Conservation (phyloP, 2,329 filamentous ascomycete species). For the Paraconiothyrium sp. region DNA sequence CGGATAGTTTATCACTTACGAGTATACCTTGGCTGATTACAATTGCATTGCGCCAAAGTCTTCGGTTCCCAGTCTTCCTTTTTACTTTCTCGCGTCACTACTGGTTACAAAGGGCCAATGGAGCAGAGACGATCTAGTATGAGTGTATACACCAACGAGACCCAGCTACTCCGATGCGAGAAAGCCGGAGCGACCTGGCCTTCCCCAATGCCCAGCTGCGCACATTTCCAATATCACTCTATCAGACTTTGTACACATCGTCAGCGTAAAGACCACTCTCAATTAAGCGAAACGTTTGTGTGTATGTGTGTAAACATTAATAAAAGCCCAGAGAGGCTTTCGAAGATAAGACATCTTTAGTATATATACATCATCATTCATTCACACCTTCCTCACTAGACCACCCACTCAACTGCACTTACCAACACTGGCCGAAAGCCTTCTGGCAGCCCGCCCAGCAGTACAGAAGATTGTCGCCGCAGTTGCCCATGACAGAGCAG, state of each 20-base stretch:
- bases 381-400: background rate
- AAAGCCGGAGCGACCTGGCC: too few relatives aligned
- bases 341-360: background rate
- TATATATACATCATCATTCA: slow-evolving; percentile 3
- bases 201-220: too few relatives aligned
- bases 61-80: background rate
- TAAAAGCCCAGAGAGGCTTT: background rate
- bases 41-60: background rate
- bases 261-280: background rate
- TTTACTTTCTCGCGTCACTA: background rate
- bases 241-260: background rate
- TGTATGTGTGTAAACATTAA: background rate
- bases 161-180: too few relatives aligned
- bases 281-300: background rate
- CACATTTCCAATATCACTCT: background rate
- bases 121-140: too few relatives aligned
- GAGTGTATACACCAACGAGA: too few relatives aligned
- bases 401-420: background rate
- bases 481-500: slow-evolving; percentile 7
- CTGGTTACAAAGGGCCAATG: too few relatives aligned
- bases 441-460: slow-evolving; percentile 9
- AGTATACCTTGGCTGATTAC: background rate
- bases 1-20: background rate
- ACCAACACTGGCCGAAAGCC: slow-evolving; percentile 9
- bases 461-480: background rate